These are phyloP conservation scores for Cynanchum wilfordii DNA, from an alignment of 257 asterid species.

Conservation along the genomic window DNA sequence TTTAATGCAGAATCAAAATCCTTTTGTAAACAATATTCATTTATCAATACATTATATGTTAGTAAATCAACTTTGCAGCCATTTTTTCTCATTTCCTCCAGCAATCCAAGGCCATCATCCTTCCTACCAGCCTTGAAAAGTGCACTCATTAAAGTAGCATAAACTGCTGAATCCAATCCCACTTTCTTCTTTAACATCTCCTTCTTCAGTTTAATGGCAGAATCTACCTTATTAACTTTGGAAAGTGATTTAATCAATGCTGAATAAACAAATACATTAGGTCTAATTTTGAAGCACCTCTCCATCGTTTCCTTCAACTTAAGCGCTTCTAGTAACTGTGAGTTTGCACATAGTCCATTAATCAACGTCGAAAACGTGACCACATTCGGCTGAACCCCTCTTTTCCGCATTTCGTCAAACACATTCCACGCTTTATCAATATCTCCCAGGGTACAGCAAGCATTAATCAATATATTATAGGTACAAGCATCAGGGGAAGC, in stretches of 20 bases:
- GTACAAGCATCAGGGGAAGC: constrained; percentile 57
- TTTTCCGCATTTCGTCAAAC: constrained; percentile 60
- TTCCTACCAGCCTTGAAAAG: constrained; percentile 47
- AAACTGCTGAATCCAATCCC: constrained; percentile 52
- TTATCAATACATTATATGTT: constrained; percentile 58
- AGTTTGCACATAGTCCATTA: constrained; percentile 44
- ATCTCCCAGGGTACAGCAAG: constrained; percentile 34
- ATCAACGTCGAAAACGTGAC: constrained; percentile 70
- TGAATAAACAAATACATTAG: constrained; percentile 44
- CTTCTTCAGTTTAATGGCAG: constrained; percentile 49
- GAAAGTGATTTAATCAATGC: constrained; percentile 70
- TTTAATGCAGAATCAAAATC: constrained; percentile 54
- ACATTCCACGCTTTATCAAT: constrained; percentile 37
- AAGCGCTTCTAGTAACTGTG: constrained; percentile 39
- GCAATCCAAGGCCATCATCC: constrained; percentile 36
- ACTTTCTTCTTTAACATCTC: constrained; percentile 58
- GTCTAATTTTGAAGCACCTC: constrained; percentile 39
- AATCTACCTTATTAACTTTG: constrained; percentile 25
- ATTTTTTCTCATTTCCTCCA: constrained; percentile 54
- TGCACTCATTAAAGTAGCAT: constrained; percentile 63
- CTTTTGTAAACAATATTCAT: constrained; percentile 52
- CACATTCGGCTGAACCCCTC: constrained; percentile 54
- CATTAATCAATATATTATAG: constrained; percentile 54
- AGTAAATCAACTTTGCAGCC: constrained; percentile 58
- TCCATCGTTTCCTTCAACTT: constrained; percentile 53